Evolutionary conservation across 768 basidiomycete genomes (phyloP).

Genomic region (Podaxis mareebaensis): DNA sequence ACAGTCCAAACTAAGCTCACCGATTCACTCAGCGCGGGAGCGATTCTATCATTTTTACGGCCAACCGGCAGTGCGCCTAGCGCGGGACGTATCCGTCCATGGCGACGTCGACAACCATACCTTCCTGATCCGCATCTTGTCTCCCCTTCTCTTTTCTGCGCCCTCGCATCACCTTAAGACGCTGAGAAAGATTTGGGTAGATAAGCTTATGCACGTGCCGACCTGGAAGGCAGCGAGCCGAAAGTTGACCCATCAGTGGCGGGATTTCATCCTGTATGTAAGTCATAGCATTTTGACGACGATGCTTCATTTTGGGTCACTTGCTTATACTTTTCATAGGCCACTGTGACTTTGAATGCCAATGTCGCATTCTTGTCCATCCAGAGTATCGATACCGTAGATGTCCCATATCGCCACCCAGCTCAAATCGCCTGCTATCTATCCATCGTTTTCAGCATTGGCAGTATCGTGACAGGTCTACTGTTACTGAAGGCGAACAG

Average conservation of each 20-base stretch:
- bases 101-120: conserved; percentile 30
- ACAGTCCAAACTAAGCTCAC: not conserved
- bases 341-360: conserved; percentile 54
- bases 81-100: conserved; percentile 44
- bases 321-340: conserved; percentile 29
- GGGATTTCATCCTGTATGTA: conserved; percentile 41
- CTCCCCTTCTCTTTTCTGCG: conserved; percentile 42
- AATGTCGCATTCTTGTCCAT: conserved; percentile 61
- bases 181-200: conserved; percentile 51
- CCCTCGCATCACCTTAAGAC: conserved; percentile 42
- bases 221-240: conserved; percentile 20
- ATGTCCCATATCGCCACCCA: conserved; percentile 24
- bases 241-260: conserved; percentile 27
- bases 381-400: conserved; percentile 32
- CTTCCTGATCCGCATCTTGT: conserved; percentile 31
- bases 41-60: conserved; percentile 49
- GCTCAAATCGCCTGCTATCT: conserved; percentile 47
- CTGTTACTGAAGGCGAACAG: conserved; percentile 30
- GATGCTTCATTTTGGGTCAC: not conserved
- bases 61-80: conserved; percentile 45
- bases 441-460: conserved; percentile 45
- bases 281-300: not conserved
- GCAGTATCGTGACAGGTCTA: conserved; percentile 43
- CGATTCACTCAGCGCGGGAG: conserved; percentile 28
- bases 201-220: conserved; percentile 30